These are phyloP conservation scores for Colletotrichum liaoningense DNA, from an alignment of 2,329 filamentous ascomycete species.

Conservation along the genomic window DNA sequence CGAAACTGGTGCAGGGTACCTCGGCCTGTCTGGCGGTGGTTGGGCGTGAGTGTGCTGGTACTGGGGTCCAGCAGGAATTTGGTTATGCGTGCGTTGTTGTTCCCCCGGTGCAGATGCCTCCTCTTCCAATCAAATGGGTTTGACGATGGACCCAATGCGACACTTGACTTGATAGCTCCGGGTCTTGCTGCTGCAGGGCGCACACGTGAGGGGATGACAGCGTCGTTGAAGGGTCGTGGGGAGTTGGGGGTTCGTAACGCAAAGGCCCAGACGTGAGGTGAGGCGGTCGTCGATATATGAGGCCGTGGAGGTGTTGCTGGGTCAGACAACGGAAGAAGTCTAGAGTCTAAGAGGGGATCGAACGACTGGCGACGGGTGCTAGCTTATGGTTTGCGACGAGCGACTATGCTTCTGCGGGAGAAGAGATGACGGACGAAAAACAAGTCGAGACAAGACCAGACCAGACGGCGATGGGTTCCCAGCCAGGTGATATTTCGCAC, in stretches of 20 bases:
- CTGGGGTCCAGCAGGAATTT: constrained; percentile 27
- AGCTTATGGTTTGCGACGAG: not conserved
- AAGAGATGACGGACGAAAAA: constrained; percentile 4
- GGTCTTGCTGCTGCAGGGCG: constrained; percentile 31
- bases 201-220: constrained; percentile 29
- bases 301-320: constrained; percentile 11
- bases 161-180: constrained; percentile 12
- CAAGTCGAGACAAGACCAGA: not conserved
- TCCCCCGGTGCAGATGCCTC: constrained; percentile 26
- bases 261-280: not conserved
- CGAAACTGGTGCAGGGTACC: constrained; percentile 22
- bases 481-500: constrained; percentile 11
- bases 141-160: constrained; percentile 25
- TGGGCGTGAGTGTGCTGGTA: constrained; percentile 27
- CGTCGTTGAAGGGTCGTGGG: constrained; percentile 5
- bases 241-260: constrained; percentile 7
- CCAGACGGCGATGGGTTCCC: constrained; percentile 23
- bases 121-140: constrained; percentile 30
- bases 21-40: constrained; percentile 32
- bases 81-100: constrained; percentile 36
- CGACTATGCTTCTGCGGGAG: not conserved
- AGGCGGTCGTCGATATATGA: constrained; percentile 34
- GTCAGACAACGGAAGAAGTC: constrained; percentile 12
- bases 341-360: not conserved
- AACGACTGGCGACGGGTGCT: constrained; percentile 5